phyloP scores from a whole-genome alignment of 345 rosid species.

The Brassica nigra region DNA sequence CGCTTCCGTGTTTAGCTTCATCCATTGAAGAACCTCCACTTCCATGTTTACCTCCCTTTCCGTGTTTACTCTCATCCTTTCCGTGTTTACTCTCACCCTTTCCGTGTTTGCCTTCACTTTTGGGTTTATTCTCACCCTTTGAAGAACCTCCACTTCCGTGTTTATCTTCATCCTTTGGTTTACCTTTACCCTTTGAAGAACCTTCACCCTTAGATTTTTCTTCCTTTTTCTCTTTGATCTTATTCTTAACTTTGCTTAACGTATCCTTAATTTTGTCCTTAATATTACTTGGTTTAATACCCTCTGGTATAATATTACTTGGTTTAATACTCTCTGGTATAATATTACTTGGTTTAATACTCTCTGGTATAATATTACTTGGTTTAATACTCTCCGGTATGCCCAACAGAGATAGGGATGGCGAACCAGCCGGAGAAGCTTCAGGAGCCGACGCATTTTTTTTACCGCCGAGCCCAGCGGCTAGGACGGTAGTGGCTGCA shows the following conservation, averaged over 20 bases:
- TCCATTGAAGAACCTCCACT: too few species aligned
- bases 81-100: neutral
- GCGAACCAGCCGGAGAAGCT: neutral
- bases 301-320: neutral
- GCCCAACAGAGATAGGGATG: neutral
- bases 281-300: neutral
- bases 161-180: too few species aligned
- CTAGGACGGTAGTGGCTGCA: neutral
- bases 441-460: neutral
- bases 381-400: neutral
- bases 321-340: neutral
- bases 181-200: too few species aligned
- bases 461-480: neutral
- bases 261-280: neutral
- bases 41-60: too few species aligned
- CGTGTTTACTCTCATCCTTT: neutral
- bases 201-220: neutral
- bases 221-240: neutral
- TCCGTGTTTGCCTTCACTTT: too few species aligned
- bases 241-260: neutral
- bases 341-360: neutral
- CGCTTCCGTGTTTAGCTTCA: too few species aligned
- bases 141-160: neutral
- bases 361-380: neutral
- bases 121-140: neutral